Percentiles rank a stretch among this genome's conserved stretches.
Conservation (phyloP, 345 rosid genomes). For the Ceriops decandra region DNA sequence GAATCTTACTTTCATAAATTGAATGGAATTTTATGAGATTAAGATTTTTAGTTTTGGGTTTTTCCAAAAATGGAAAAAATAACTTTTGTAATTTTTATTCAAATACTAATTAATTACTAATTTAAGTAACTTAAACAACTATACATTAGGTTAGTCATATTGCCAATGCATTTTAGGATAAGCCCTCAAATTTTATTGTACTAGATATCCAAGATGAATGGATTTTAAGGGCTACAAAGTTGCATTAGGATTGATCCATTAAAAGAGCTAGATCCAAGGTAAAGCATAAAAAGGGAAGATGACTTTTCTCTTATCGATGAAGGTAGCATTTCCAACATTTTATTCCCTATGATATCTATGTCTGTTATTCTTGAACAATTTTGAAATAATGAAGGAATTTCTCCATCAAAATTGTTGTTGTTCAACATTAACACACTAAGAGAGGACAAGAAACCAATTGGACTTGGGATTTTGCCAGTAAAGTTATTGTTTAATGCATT, state of each 20-base stretch:
- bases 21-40: no score
- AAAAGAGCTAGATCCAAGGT: neutral
- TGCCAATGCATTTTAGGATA: neutral
- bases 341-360: neutral
- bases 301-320: neutral
- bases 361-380: neutral
- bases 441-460: neutral
- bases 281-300: neutral
- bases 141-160: neutral
- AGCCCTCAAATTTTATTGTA: neutral
- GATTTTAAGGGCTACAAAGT: neutral
- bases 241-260: neutral
- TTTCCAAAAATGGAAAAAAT: no score
- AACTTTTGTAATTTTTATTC: no score
- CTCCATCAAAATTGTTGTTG: neutral
- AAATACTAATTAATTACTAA: no score
- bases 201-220: neutral
- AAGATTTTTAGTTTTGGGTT: no score
- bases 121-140: no score
- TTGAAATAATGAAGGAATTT: neutral
- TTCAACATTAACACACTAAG: neutral
- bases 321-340: neutral
- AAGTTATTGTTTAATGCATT: constrained; percentile 13
- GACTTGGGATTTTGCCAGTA: constrained; percentile 9
- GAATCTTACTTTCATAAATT: no score